Percentiles rank a stretch among this genome's conserved stretches.
Evolutionary conservation across 352 stramenopile species (phyloP).

Genomic region (Pythium vanterpoolii): DNA sequence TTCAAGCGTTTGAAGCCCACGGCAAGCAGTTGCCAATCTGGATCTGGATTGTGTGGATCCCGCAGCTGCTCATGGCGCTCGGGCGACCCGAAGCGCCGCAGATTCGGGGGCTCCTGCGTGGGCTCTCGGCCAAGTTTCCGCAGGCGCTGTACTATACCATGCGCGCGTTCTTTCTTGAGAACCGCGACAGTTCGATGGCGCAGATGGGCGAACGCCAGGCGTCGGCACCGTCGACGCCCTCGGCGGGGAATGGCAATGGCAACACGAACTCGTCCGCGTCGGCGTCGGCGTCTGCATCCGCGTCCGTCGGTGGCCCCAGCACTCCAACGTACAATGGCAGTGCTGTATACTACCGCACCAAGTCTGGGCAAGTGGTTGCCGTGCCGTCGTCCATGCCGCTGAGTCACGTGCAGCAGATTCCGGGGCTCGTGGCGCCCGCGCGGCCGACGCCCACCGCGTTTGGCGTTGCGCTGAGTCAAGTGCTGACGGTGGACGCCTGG

Average conservation of each 20-base stretch:
- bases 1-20: conserved; percentile 92
- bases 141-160: conserved; percentile 99
- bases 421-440: conserved; percentile 67
- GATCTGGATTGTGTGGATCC: conserved; percentile 99
- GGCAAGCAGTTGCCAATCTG: conserved; percentile 94
- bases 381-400: conserved; percentile 56
- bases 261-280: too few relatives aligned
- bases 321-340: conserved; percentile 26
- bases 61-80: conserved; percentile 95
- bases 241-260: conserved; percentile 6
- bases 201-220: conserved; percentile 18
- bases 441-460: conserved; percentile 62
- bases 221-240: conserved; percentile 19
- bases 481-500: conserved; percentile 74
- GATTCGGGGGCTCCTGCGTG: conserved; percentile 78
- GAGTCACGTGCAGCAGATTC: conserved; percentile 64
- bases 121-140: conserved; percentile 92
- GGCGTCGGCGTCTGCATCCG: too few relatives aligned
- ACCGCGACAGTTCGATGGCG: conserved; percentile 88
- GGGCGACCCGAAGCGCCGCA: conserved; percentile 88
- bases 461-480: conserved; percentile 52
- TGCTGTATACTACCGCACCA: conserved; percentile 74
- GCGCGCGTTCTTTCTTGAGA: conserved; percentile 97
- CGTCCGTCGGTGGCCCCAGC: conserved; percentile 5
- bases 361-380: conserved; percentile 73